phyloP scores from a whole-genome alignment of 139 green algal species.

The Helicosporidium sp. region DNA sequence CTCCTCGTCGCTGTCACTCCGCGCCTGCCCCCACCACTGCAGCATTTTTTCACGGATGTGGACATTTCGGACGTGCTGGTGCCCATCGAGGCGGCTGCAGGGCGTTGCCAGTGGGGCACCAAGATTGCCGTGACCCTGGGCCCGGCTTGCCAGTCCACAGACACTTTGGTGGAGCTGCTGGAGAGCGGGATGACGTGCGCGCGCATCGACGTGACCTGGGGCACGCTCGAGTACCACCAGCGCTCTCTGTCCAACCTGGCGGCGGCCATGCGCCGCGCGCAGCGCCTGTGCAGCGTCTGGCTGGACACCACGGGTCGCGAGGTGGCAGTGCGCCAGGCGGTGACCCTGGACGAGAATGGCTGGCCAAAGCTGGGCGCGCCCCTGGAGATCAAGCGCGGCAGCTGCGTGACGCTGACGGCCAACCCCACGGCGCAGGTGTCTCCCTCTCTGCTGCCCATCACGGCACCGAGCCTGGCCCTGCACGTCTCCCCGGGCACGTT shows the following conservation, averaged over 20 bases:
- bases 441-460: constrained; percentile 13
- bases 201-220: constrained; percentile 58
- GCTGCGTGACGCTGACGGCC: constrained; percentile 37
- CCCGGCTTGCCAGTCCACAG: constrained; percentile 37
- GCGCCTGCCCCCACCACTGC: background rate
- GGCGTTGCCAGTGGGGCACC: constrained; percentile 5
- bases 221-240: constrained; percentile 37
- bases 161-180: constrained; percentile 39
- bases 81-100: constrained; percentile 5
- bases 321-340: constrained; percentile 13
- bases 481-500: no score
- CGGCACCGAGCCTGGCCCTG: background rate
- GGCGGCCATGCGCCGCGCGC: constrained; percentile 35
- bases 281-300: constrained; percentile 51
- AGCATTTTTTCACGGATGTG: constrained; percentile 22
- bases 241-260: constrained; percentile 45
- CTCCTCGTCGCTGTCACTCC: no score
- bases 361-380: constrained; percentile 44
- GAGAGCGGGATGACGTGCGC: constrained; percentile 43
- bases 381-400: constrained; percentile 1
- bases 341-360: constrained; percentile 14
- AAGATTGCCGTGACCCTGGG: constrained; percentile 54
- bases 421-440: constrained; percentile 17
- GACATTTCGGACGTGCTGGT: constrained; percentile 11
- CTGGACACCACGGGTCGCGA: constrained; percentile 53